Percentiles rank a stretch among this genome's conserved stretches.
Evolutionary conservation across 495 filamentous ascomycete species (phyloP).

Genomic region (Daldinia caldariorum): DNA sequence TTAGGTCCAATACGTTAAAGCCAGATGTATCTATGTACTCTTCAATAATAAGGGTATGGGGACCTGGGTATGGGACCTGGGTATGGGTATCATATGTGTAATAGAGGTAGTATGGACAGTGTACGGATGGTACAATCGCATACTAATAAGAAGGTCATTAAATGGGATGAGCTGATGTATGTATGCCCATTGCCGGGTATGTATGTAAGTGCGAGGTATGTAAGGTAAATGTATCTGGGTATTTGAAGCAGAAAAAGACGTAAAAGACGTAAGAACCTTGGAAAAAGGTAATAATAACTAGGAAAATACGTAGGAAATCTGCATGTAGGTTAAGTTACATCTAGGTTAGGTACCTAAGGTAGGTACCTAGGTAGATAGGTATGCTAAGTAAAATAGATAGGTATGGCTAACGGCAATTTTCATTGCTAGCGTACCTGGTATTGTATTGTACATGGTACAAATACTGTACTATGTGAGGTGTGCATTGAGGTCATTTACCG

Average conservation of each 20-base stretch:
- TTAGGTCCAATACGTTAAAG: background rate
- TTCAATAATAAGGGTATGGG: background rate
- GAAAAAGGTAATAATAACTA: background rate
- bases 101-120: too few relatives aligned
- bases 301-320: constrained; percentile 2
- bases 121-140: constrained; percentile 1
- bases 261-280: background rate
- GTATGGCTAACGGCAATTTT: constrained; percentile 27
- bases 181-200: background rate
- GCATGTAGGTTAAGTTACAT: constrained; percentile 1
- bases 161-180: constrained; percentile 2
- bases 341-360: too few relatives aligned
- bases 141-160: background rate
- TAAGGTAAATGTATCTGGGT: background rate
- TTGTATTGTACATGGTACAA: background rate
- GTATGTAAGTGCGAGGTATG: too few relatives aligned
- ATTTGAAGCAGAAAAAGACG: background rate
- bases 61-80: background rate
- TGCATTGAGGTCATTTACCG: background rate
- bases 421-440: too few relatives aligned
- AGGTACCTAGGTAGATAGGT: too few relatives aligned
- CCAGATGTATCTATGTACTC: constrained; percentile 5
- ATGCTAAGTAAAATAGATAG: background rate
- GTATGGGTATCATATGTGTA: too few relatives aligned
- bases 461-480: background rate